Percentiles rank a stretch among this genome's conserved stretches.
Conservation (phyloP, 108 stramenopile genomes). For the Cylindrotheca fusiformis region DNA sequence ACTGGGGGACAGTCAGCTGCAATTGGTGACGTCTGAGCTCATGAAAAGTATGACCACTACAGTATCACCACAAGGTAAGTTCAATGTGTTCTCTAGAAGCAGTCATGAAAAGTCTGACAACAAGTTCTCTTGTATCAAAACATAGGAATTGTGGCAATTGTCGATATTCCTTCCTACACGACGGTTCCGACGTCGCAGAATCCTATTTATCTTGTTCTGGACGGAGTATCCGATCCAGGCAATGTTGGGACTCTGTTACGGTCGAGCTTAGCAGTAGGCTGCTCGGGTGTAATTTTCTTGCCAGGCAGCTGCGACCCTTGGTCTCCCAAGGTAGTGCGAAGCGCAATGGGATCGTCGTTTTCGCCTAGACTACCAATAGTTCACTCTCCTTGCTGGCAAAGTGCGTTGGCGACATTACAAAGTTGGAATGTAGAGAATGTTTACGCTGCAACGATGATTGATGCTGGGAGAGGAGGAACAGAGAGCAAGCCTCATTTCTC, state of each 20-base stretch:
- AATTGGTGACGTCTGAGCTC: constrained; percentile 58
- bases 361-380: constrained; percentile 76
- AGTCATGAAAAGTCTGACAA: too few relatives aligned
- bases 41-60: constrained; percentile 64
- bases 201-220: constrained; percentile 70
- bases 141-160: constrained; percentile 75
- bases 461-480: constrained; percentile 2
- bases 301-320: constrained; percentile 83
- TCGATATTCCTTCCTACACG: constrained; percentile 51
- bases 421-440: constrained; percentile 38
- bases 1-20: constrained; percentile 24
- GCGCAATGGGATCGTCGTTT: constrained; percentile 82
- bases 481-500: constrained; percentile 38
- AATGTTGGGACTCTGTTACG: constrained; percentile 84
- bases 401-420: constrained; percentile 27
- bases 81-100: too few relatives aligned
- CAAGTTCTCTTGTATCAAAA: too few relatives aligned
- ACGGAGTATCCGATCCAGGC: constrained; percentile 87
- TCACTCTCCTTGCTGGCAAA: constrained; percentile 32
- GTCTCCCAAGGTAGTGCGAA: constrained; percentile 80
- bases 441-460: constrained; percentile 78
- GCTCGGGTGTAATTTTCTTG: constrained; percentile 61
- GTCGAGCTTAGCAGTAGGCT: constrained; percentile 63
- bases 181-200: not conserved
- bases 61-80: constrained; percentile 77